phyloP scores from a whole-genome alignment of 306 rosid genomes.

The Trifolium pratense region DNA sequence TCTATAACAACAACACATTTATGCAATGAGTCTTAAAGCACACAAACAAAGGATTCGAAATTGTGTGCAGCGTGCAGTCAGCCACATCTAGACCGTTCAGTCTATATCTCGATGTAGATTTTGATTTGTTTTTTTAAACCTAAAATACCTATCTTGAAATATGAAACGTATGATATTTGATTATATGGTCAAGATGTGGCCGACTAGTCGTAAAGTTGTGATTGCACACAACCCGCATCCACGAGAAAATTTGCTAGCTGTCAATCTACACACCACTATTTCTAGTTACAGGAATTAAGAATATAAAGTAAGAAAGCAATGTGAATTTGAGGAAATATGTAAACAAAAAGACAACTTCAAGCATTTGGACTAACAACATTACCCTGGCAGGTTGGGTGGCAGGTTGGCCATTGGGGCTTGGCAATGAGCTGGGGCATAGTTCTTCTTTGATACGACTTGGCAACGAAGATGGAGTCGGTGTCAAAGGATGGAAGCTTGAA shows the following conservation, averaged over 20 bases:
- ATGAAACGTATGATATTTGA: background rate
- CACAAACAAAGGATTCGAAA: background rate
- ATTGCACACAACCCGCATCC: background rate
- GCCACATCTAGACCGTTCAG: background rate
- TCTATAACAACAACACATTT: too few species aligned
- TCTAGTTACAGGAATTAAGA: conserved; percentile 17
- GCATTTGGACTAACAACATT: conserved; percentile 32
- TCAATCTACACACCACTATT: background rate
- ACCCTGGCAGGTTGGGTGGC: conserved; percentile 93
- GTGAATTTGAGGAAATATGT: background rate
- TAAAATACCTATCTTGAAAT: background rate
- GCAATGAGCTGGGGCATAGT: conserved; percentile 74
- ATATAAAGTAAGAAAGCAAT: conserved; percentile 21
- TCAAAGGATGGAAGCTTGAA: conserved; percentile 78
- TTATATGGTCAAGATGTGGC: background rate
- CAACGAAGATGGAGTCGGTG: conserved; percentile 76
- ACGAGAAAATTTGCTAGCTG: background rate
- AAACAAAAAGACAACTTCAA: conserved; percentile 14
- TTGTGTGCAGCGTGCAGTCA: background rate
- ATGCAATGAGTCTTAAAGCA: too few species aligned
- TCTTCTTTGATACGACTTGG: conserved; percentile 83
- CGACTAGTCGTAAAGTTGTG: background rate
- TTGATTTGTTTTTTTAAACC: background rate
- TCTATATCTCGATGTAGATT: background rate
- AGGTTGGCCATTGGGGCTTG: conserved; percentile 82